Evolutionary conservation across 441 rosid genomes (phyloP).

Genomic region (Erysimum pusillum): DNA sequence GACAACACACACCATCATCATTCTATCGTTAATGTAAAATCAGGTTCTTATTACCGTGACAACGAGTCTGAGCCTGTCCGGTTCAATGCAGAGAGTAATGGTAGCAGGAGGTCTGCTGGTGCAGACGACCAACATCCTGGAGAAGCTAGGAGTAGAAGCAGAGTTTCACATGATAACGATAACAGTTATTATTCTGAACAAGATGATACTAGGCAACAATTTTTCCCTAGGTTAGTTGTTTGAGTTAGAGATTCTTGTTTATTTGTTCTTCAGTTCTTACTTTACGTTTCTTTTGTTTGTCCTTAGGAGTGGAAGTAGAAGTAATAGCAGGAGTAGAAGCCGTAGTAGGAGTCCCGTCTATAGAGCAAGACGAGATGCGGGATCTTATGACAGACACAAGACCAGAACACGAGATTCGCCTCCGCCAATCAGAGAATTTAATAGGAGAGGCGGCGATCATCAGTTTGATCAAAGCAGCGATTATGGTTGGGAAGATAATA

Average conservation of each 20-base stretch:
- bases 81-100: slow-evolving; percentile 54
- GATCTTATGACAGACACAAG: slow-evolving; percentile 62
- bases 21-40: slow-evolving; percentile 52
- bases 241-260: neutral
- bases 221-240: slow-evolving; percentile 63
- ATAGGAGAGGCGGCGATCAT: slow-evolving; percentile 60
- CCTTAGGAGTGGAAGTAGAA: slow-evolving; percentile 62
- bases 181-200: slow-evolving; percentile 76
- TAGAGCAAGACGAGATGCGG: slow-evolving; percentile 68
- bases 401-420: slow-evolving; percentile 61
- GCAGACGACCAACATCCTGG: slow-evolving; percentile 44
- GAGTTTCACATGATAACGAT: slow-evolving; percentile 61
- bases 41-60: slow-evolving; percentile 54
- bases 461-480: slow-evolving; percentile 39
- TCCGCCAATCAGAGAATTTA: slow-evolving; percentile 67
- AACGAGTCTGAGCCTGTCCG: slow-evolving; percentile 57
- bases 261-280: neutral
- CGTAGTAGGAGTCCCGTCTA: slow-evolving; percentile 78
- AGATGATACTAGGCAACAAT: slow-evolving; percentile 79
- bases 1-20: slow-evolving; percentile 47
- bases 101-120: slow-evolving; percentile 56
- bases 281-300: neutral
- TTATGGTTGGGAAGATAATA: slow-evolving; percentile 65
- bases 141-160: slow-evolving; percentile 64
- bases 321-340: slow-evolving; percentile 64